These are phyloP conservation scores for Lachancea dasiensis DNA, from an alignment of 805 yeast species.

Conservation along the genomic window DNA sequence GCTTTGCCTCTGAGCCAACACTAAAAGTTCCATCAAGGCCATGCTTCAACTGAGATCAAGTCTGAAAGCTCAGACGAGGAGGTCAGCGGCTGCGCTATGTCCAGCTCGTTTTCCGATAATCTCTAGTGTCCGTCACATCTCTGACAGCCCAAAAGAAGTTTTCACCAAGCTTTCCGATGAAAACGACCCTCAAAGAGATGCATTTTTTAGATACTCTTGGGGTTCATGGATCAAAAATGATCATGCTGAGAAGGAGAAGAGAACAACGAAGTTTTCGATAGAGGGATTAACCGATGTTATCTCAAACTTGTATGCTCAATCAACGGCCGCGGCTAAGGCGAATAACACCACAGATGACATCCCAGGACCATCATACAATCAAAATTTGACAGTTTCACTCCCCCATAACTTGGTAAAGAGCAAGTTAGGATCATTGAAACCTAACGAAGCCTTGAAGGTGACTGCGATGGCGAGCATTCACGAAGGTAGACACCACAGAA, in stretches of 20 bases:
- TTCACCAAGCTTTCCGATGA: conserved; percentile 54
- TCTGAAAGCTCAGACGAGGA: neutral
- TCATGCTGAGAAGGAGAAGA: conserved; percentile 59
- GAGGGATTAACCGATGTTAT: conserved; percentile 63
- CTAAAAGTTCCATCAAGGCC: neutral
- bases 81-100: neutral
- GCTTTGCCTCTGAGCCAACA: no score
- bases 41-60: conserved; percentile 4
- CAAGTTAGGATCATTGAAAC: conserved; percentile 40
- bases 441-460: conserved; percentile 44
- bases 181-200: conserved; percentile 59
- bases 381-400: conserved; percentile 38
- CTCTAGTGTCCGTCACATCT: conserved; percentile 22
- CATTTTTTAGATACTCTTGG: conserved; percentile 86
- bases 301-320: conserved; percentile 37
- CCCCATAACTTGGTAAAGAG: conserved; percentile 43
- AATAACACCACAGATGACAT: conserved; percentile 20
- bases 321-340: conserved; percentile 31
- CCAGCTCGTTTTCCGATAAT: neutral
- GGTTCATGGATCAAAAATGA: conserved; percentile 92
- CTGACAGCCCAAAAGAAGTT: conserved; percentile 32
- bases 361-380: conserved; percentile 37
- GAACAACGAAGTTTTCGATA: conserved; percentile 77
- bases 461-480: conserved; percentile 77
- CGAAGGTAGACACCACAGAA: conserved; percentile 91